Percentiles rank a stretch among this genome's conserved stretches.
Evolutionary conservation across 129 eudicot species (phyloP).

Genomic region (Oenanthe sinensis): DNA sequence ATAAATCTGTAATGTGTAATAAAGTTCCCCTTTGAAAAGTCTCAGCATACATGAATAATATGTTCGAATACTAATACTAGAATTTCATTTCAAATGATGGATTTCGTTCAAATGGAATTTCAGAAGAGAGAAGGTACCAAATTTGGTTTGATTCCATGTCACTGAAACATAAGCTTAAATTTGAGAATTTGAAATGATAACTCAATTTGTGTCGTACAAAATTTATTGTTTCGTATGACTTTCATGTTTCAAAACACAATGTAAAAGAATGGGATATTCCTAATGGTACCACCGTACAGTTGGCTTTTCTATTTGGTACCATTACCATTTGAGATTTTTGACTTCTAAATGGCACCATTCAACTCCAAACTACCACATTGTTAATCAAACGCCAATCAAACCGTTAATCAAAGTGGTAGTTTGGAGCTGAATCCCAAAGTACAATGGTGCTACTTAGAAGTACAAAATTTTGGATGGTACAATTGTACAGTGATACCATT

Average conservation of each 20-base stretch:
- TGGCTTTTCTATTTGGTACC: no score
- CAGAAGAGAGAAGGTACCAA: neutral
- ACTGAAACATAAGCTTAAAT: neutral
- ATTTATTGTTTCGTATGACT: neutral
- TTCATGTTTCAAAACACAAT: neutral
- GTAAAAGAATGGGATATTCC: neutral
- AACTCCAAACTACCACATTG: no score
- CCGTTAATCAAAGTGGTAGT: no score
- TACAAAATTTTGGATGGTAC: no score
- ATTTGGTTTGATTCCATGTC: neutral
- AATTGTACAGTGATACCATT: no score
- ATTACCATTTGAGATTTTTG: no score
- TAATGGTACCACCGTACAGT: no score
- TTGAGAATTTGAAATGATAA: neutral
- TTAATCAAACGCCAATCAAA: no score
- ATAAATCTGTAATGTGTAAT: neutral
- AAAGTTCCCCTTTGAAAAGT: neutral
- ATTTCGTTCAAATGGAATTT: neutral
- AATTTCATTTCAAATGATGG: neutral
- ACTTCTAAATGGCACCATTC: no score
- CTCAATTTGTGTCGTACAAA: neutral
- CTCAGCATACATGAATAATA: neutral
- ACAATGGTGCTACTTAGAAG: no score
- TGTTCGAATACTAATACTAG: neutral
- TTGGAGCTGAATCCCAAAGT: no score